Percentiles rank a stretch among this genome's conserved stretches.
Conservation (phyloP, 345 rosid species). For the Gossypium arboreum region DNA sequence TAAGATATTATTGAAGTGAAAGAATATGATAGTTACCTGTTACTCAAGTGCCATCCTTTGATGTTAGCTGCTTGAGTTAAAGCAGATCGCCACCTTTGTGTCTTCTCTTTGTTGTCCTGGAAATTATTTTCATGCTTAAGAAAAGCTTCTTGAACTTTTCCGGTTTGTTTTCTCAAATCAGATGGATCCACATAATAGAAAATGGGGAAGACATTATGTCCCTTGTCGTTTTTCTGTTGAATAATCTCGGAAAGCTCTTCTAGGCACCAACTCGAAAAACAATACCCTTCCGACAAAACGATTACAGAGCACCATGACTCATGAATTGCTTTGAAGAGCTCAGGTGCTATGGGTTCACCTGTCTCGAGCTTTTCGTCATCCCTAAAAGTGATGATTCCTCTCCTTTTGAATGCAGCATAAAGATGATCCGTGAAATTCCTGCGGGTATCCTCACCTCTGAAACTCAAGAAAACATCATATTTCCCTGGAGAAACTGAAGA, state of each 20-base stretch:
- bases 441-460: slow-evolving; percentile 6
- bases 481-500: not conserved
- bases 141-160: slow-evolving; percentile 12
- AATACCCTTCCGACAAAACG: not conserved
- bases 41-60: slow-evolving; percentile 11
- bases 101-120: not conserved
- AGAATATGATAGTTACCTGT: not conserved
- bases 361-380: not conserved
- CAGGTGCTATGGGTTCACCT: too few species aligned
- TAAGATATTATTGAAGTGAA: too few species aligned
- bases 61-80: slow-evolving; percentile 12
- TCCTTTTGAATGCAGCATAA: not conserved
- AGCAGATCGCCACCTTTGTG: slow-evolving; percentile 12
- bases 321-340: slow-evolving; percentile 2
- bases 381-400: not conserved
- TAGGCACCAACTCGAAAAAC: slow-evolving; percentile 9
- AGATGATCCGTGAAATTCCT: slow-evolving; percentile 12
- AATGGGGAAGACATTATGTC: slow-evolving; percentile 12
- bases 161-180: not conserved
- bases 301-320: slow-evolving; percentile 7
- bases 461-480: slow-evolving; percentile 8
- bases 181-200: not conserved
- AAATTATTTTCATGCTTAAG: slow-evolving; percentile 1
- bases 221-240: not conserved
- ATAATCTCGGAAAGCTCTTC: not conserved